Percentiles rank a stretch among this genome's conserved stretches.
Evolutionary conservation across 352 stramenopile genomes (phyloP).

Genomic region (Halophytophthora batemanensis): DNA sequence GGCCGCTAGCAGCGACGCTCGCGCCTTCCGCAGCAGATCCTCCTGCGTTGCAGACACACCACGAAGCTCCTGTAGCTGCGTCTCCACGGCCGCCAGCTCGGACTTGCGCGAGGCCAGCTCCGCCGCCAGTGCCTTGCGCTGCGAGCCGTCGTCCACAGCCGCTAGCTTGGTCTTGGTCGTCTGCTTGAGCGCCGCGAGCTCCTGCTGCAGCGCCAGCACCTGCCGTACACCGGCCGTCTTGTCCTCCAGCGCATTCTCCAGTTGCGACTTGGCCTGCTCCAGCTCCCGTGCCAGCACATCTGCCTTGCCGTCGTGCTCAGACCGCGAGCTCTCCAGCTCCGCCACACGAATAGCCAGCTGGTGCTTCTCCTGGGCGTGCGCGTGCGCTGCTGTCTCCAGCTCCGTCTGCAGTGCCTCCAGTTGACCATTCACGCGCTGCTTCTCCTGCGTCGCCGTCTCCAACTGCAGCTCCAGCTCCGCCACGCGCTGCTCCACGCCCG

Average conservation of each 20-base stretch:
- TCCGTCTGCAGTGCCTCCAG: constrained; percentile 31
- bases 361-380: constrained; percentile 28
- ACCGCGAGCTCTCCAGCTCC: constrained; percentile 25
- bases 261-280: constrained; percentile 24
- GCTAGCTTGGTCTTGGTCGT: constrained; percentile 32
- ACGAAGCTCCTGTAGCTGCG: constrained; percentile 43
- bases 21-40: constrained; percentile 70
- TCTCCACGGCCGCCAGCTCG: constrained; percentile 30
- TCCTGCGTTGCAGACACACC: constrained; percentile 43
- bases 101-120: constrained; percentile 33
- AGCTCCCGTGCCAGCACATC: constrained; percentile 26
- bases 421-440: constrained; percentile 10
- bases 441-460: too few species aligned
- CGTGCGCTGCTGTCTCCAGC: constrained; percentile 19
- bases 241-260: constrained; percentile 24
- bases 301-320: constrained; percentile 15
- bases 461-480: constrained; percentile 14
- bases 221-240: constrained; percentile 36
- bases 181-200: constrained; percentile 43
- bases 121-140: constrained; percentile 33
- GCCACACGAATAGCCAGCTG: constrained; percentile 26
- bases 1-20: constrained; percentile 54
- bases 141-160: constrained; percentile 20
- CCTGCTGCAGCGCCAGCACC: constrained; percentile 47
- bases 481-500: constrained; percentile 11